Evolutionary conservation across 192 early-diverging fungal genomes (phyloP).

Genomic region (Haplosporangium gracile): DNA sequence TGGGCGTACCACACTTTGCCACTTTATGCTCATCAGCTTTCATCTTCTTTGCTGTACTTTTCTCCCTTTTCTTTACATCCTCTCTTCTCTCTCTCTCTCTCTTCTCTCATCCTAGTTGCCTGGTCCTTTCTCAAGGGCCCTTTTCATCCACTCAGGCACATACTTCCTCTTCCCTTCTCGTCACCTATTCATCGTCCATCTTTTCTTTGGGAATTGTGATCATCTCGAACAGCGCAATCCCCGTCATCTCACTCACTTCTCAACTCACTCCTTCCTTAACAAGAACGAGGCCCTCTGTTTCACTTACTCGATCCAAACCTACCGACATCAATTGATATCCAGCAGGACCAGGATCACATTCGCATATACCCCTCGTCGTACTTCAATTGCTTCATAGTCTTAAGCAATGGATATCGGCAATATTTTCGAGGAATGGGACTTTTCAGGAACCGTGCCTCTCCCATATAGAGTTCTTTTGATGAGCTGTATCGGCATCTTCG

Average conservation of each 20-base stretch:
- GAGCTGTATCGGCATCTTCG: conserved; percentile 68
- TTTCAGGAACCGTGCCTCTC: conserved; percentile 60
- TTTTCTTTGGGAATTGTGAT: background rate
- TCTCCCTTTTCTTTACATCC: background rate
- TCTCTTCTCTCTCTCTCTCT: background rate
- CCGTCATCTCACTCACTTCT: background rate
- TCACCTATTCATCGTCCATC: background rate
- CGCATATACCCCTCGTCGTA: background rate
- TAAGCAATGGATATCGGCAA: conserved; percentile 55
- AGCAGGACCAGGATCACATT: background rate
- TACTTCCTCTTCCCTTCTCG: background rate
- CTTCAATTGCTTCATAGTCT: background rate
- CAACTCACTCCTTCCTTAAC: background rate
- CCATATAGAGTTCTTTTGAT: conserved; percentile 65
- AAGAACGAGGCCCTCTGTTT: background rate
- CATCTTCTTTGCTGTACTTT: background rate
- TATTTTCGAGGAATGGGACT: conserved; percentile 59
- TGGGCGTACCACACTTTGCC: background rate
- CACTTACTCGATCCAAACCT: too few relatives aligned
- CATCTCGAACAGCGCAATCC: background rate
- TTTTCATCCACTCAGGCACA: background rate
- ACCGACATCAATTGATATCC: background rate
- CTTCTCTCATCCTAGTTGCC: background rate
- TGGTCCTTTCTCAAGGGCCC: background rate
- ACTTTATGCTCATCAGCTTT: too few relatives aligned